Base-by-base conservation (phyloP, 257 asterid species). In the Fraxinus pennsylvanica region DNA sequence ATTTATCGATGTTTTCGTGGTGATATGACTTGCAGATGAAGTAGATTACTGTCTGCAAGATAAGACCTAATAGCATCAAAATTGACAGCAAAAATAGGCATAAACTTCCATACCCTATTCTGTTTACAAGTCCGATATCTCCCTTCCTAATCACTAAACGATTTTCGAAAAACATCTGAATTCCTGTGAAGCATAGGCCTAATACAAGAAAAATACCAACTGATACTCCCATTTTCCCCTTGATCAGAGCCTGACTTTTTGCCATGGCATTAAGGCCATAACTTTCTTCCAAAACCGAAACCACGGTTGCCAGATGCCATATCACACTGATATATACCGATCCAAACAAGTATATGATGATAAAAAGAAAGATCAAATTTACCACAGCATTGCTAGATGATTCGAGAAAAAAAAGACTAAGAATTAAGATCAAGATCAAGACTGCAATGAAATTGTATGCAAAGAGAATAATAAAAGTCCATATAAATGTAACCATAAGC, bases 11-110 rank as follows among this genome's bases (percentile, higher is more conserved):
- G 21, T 27, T 41, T 35, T 76, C 74, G 0, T 66, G 80, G 15
- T 76, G 80, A 76, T 76, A 76, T 8, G 74, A 66, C 35, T 76
- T 76, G 36, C 80, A 76, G 12, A 76, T 41, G 70, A 76, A 76
- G 52, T 76, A 76, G 45, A 67, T 15, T 5, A 76, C 30, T 2
- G 80, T 76, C 30, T 76, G 80, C 22, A 67, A 10, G 67, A 76
- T 19, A 12, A 76, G 45, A 17, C 74, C 74, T 39, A 67, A 41
- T 5, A 76, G 74, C 69, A 76, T 12, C 67, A 67, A 43, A 14
- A 33, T 29, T 38, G 66, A 15, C 8, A 76, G 66, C 35, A 32
- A 19, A 15, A 38, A 41, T 6, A 39, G 13, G 33, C 74, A 43
- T 25, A 76, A 50, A 27, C 63, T 29, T 3, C 66, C 74, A 67